These are phyloP conservation scores for Agastache rugosa DNA, from an alignment of 257 asterid species.

Conservation along the genomic window DNA sequence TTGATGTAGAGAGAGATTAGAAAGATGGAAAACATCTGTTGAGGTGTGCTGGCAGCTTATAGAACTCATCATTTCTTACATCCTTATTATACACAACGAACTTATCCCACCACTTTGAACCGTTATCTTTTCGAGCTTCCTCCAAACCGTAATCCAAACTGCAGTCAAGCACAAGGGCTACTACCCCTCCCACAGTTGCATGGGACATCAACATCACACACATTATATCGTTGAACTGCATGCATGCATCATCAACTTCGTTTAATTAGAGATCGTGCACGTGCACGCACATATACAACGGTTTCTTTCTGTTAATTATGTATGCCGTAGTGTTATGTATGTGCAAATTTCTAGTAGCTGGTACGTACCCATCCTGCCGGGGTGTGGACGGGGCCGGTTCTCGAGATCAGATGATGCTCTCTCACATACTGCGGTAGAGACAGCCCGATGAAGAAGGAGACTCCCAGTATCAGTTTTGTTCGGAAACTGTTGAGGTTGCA, in stretches of 20 bases:
- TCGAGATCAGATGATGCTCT: conserved; percentile 46
- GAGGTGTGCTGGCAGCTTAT: conserved; percentile 64
- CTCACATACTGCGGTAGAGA: conserved; percentile 68
- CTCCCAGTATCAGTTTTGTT: conserved; percentile 66
- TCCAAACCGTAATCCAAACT: conserved; percentile 49
- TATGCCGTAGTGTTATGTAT: too few species aligned
- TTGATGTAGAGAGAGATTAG: conserved; percentile 19
- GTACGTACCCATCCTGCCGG: conserved; percentile 61
- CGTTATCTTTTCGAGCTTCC: conserved; percentile 58
- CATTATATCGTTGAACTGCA: conserved; percentile 61
- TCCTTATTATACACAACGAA: conserved; percentile 62
- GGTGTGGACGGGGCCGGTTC: conserved; percentile 52
- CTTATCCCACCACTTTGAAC: conserved; percentile 69
- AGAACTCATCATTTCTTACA: conserved; percentile 68
- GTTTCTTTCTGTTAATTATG: too few species aligned
- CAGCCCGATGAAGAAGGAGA: conserved; percentile 69
- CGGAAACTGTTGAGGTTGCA: conserved; percentile 86
- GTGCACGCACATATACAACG: too few species aligned
- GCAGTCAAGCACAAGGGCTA: conserved; percentile 57
- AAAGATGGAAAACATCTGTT: conserved; percentile 67
- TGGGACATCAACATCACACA: conserved; percentile 60
- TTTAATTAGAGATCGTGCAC: too few species aligned
- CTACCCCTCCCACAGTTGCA: conserved; percentile 53
- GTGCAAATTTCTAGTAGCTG: too few species aligned
- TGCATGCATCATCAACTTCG: too few species aligned